These are phyloP conservation scores for Alternaria burnsii DNA, from an alignment of 2,329 filamentous ascomycete genomes.

Conservation along the genomic window DNA sequence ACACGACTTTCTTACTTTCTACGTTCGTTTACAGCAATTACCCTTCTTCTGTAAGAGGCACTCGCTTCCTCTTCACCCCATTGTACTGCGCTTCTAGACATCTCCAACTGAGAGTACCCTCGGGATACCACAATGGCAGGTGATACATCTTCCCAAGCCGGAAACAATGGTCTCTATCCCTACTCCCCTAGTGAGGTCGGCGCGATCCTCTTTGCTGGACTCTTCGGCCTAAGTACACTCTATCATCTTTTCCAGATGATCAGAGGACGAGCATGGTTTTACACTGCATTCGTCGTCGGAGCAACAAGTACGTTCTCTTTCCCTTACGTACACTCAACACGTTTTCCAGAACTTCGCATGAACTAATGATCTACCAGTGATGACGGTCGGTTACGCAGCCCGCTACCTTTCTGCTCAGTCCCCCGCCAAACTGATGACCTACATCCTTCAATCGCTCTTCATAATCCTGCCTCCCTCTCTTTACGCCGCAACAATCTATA, in stretches of 20 bases:
- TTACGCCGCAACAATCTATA: slow-evolving; percentile 57
- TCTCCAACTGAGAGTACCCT: not conserved
- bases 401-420: slow-evolving; percentile 29
- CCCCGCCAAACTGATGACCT: slow-evolving; percentile 29
- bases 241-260: slow-evolving; percentile 31
- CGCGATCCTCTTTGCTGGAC: slow-evolving; percentile 18
- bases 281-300: slow-evolving; percentile 29
- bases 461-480: slow-evolving; percentile 55
- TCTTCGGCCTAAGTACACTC: slow-evolving; percentile 28
- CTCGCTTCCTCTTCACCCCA: not conserved
- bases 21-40: not conserved
- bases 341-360: not conserved
- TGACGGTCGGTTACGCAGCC: slow-evolving; percentile 28
- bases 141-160: no score
- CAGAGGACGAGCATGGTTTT: slow-evolving; percentile 33
- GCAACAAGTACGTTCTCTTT: slow-evolving; percentile 16
- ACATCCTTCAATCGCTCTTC: slow-evolving; percentile 51
- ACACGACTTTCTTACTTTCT: not conserved
- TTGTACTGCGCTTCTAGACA: not conserved
- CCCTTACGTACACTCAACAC: not conserved
- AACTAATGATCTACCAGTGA: slow-evolving; percentile 21
- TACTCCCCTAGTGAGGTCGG: slow-evolving; percentile 26
- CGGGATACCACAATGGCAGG: not conserved
- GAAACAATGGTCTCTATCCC: slow-evolving; percentile 8
- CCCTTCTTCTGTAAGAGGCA: not conserved